Evolutionary conservation across 2,329 filamentous ascomycete species (phyloP), one percentile per base, ranked within the genome.

Genomic region (Ascochyta clinopodiicola): DNA sequence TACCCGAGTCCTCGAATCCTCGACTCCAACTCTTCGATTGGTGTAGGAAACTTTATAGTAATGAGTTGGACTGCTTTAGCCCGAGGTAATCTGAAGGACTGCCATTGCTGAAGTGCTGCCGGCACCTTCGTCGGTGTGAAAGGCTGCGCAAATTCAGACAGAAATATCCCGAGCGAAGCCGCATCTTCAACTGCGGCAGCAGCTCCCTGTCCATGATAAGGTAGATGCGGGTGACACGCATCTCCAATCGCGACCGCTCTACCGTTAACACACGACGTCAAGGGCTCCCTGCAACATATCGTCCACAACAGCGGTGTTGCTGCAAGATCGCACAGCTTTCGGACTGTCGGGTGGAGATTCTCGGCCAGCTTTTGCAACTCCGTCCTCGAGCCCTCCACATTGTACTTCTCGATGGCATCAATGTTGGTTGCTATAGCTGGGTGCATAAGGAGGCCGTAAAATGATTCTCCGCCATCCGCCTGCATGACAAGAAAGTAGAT

Each of bases 291-390:
- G 15, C 35, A 45, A 31, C 45, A 55, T 10, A 55, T 55, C 2
- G 51, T 55, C 45, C 45, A 55, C 5, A 55, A 17, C 8, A 55
- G n/a, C 12, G 40, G 45, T 10, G 34, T 55, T 10, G 25, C 44
- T 45, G 51, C 51, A 15, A 55, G 45, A 15, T 55, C 38, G 27
- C 51, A 55, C 21, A 55, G 9, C 17, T 48, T 54, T 34, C 27
- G 44, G 9, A 49, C 51, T 19, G 37, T 37, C 17, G 51, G 51
- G 13, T 49, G 45, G 17, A 55, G 42, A 22, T 12, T 24, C 25
- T 49, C 45, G 8, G 35, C 43, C 8, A 45, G 25, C 35, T 35
- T 45, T 13, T 34, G 19, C 6, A 49, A 34, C 12, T 55, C 45
- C 4, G 35, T 40, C 40, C 13, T 44, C 8, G 45, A 49, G 3